A percentile compares a stretch with the other conserved stretches of the same genome.
These are phyloP conservation scores for Mucor racemosus DNA, from an alignment of 371 early-diverging fungal species.

Conservation along the genomic window DNA sequence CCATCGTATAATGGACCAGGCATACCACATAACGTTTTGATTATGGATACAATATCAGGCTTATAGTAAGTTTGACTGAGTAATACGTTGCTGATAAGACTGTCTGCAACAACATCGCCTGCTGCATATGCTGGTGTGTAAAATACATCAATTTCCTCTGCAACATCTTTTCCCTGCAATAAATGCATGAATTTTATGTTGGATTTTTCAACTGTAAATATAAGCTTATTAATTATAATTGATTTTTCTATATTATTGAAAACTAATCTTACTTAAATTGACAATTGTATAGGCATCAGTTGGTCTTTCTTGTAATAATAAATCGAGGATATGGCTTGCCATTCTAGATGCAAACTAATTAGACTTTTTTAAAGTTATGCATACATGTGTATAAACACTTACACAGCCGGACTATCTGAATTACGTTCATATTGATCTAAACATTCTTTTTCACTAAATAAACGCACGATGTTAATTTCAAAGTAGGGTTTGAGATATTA, in stretches of 20 bases:
- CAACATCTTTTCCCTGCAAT: constrained; percentile 36
- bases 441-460: constrained; percentile 46
- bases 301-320: constrained; percentile 32
- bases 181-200: constrained; percentile 55
- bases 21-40: constrained; percentile 57
- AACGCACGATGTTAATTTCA: background rate
- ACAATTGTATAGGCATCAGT: constrained; percentile 30
- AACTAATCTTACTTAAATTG: constrained; percentile 32
- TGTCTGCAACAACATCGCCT: constrained; percentile 53
- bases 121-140: constrained; percentile 54
- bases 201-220: constrained; percentile 40
- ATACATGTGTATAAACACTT: constrained; percentile 17
- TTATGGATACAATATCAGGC: constrained; percentile 52
- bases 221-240: background rate
- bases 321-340: constrained; percentile 42
- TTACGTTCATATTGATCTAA: constrained; percentile 43
- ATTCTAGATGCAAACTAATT: constrained; percentile 17
- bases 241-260: background rate
- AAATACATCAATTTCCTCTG: constrained; percentile 38
- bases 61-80: constrained; percentile 55
- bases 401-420: constrained; percentile 56
- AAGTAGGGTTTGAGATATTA: background rate
- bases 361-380: background rate
- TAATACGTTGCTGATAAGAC: constrained; percentile 51
- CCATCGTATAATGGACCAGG: constrained; percentile 40